Evolutionary conservation across 2,329 filamentous ascomycete species (phyloP), one percentile per base, ranked within the genome.

Genomic region (Didymella pinodella): DNA sequence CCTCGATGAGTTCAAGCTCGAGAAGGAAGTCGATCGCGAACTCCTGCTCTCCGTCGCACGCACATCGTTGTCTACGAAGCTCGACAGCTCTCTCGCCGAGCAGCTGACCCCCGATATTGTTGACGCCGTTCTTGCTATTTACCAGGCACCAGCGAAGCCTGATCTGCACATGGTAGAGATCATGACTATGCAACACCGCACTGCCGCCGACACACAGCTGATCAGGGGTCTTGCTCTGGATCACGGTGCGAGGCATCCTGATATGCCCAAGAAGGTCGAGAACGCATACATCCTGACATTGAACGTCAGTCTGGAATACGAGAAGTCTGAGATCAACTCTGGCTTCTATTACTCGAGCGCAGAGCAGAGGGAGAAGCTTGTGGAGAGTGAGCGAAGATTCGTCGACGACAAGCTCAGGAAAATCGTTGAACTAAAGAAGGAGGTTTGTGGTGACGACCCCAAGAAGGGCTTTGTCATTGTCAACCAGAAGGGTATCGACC

Each of bases 111-210:
- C 95, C 57, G 91, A 92, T 71, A 97, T 99, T 73, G 95, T 98
- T 73, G 95, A 99, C 77, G 91, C 95, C 59, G 95, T 99, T 47
- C 88, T 99, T 57, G 87, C 95, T 65, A 99, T 99, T 77, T 93
- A 97, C 83, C 86, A 93, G 77, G 83, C 91, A 18, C 92, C 92
- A 26, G 88, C 87, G 63, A 98, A 98, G 83, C 96, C 96, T 56
- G 95, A 99, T 80, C 81, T 99, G 74, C 94, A 98, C 83, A 99
- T 99, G 95, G 86, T 99, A 67, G 95, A 99, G 81, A 98, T 99
- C 72, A 99, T 99, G 95, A 98, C 96, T 78, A 98, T 99, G 94
- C 95, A 99, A 82, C 95, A 99, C 83, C 91, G 94, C 69, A 93
- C 92, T 51, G 93, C 94, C 59, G 92, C 95, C 31, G 95, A 99